These are phyloP conservation scores for Penicillium sp. DNA, from an alignment of 2,329 filamentous ascomycete genomes.

Conservation along the genomic window DNA sequence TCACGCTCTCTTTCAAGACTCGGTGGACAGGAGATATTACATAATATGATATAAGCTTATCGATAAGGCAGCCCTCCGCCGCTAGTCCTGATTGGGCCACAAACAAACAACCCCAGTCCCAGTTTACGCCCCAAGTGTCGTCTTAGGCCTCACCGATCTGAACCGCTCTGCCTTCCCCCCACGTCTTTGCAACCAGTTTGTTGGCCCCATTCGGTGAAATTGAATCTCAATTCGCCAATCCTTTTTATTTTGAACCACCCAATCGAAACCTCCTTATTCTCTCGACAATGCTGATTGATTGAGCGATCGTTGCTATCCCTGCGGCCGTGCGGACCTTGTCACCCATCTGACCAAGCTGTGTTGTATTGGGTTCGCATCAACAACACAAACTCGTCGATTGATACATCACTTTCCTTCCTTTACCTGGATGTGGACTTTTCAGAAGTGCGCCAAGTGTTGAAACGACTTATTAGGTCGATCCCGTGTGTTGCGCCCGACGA, in stretches of 20 bases:
- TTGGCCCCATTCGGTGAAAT: not conserved
- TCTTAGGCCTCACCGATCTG: conserved; percentile 39
- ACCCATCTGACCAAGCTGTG: conserved; percentile 13
- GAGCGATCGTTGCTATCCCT: conserved; percentile 10
- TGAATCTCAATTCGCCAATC: conserved; percentile 1
- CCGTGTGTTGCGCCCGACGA: conserved; percentile 4
- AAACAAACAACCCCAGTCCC: conserved; percentile 40
- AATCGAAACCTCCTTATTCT: conserved; percentile 5
- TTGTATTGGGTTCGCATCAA: conserved; percentile 2
- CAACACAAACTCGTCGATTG: conserved; percentile 1
- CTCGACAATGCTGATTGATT: conserved; percentile 16
- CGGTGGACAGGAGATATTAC: conserved; percentile 1
- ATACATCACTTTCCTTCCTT: not conserved
- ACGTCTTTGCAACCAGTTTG: conserved; percentile 7
- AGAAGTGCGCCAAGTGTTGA: not conserved
- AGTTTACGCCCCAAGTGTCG: conserved; percentile 9
- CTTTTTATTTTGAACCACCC: not conserved
- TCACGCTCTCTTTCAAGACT: not conserved
- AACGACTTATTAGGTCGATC: not conserved
- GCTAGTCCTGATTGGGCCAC: conserved; percentile 39
- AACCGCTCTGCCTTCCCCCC: conserved; percentile 16
- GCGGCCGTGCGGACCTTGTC: conserved; percentile 17
- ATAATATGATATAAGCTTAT: conserved; percentile 42
- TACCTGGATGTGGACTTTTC: not conserved
- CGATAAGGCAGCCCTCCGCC: conserved; percentile 35